phyloP scores from a whole-genome alignment of 768 basidiomycete genomes.

The Candolleomyces aberdarensis region DNA sequence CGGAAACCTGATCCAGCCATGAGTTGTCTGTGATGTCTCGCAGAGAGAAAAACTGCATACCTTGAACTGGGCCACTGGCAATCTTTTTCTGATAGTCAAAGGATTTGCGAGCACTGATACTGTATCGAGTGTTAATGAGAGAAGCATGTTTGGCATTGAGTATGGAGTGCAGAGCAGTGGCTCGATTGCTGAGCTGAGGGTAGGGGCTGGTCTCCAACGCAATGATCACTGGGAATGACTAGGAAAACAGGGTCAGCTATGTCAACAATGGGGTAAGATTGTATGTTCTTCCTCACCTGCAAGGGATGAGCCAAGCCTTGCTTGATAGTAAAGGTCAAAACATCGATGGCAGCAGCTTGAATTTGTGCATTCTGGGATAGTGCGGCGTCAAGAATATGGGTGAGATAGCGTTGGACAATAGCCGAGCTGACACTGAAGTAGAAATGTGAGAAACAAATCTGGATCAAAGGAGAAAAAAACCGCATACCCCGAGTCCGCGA shows the following conservation, averaged over 20 bases:
- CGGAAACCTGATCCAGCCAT: conserved; percentile 53
- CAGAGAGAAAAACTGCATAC: conserved; percentile 28
- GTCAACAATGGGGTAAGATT: neutral
- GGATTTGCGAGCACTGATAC: conserved; percentile 74
- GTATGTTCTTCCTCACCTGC: conserved; percentile 46
- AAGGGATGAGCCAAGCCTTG: conserved; percentile 96
- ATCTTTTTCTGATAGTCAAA: conserved; percentile 80
- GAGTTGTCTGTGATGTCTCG: conserved; percentile 2
- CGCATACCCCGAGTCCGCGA: conserved; percentile 93
- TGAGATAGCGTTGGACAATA: conserved; percentile 89
- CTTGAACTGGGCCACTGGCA: conserved; percentile 49
- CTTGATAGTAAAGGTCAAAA: conserved; percentile 88
- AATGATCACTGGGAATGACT: conserved; percentile 91
- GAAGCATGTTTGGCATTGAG: conserved; percentile 89
- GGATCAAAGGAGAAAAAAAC: neutral
- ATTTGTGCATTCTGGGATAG: conserved; percentile 67
- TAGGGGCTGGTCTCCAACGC: conserved; percentile 87
- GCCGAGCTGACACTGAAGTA: conserved; percentile 82
- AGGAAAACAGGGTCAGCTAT: neutral
- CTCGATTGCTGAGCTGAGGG: conserved; percentile 61
- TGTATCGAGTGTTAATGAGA: conserved; percentile 81
- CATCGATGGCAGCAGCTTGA: conserved; percentile 84
- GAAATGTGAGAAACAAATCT: neutral
- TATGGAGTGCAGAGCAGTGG: conserved; percentile 74
- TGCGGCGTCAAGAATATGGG: conserved; percentile 77